Conservation (phyloP, 2,329 filamentous ascomycete species). For the Podosphaera aphanis region DNA sequence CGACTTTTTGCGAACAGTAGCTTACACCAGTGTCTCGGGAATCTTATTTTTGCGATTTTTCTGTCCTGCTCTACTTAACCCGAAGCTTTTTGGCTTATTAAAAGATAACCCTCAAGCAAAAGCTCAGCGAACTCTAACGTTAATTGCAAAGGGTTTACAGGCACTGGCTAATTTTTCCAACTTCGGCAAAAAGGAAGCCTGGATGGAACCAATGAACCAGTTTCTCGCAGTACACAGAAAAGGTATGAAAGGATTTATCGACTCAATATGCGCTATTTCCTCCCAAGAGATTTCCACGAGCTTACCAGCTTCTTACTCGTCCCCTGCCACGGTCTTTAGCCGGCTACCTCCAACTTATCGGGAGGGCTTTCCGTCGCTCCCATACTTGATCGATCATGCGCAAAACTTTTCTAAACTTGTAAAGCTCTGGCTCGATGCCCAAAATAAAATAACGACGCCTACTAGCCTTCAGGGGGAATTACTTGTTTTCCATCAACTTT, state of each 20-base stretch:
- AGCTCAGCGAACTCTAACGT: slow-evolving; percentile 68
- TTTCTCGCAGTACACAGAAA: slow-evolving; percentile 56
- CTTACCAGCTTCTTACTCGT: slow-evolving; percentile 69
- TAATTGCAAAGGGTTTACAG: slow-evolving; percentile 82
- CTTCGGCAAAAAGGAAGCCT: slow-evolving; percentile 87
- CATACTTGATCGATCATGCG: slow-evolving; percentile 76
- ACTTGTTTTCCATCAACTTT: slow-evolving; percentile 13
- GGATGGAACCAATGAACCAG: slow-evolving; percentile 96
- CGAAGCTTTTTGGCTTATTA: slow-evolving; percentile 73
- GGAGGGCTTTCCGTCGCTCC: slow-evolving; percentile 81
- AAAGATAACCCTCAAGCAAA: slow-evolving; percentile 59
- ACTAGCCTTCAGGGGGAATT: slow-evolving; percentile 13
- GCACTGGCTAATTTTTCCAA: slow-evolving; percentile 75
- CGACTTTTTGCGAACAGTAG: slow-evolving; percentile 69
- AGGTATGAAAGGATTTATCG: slow-evolving; percentile 69
- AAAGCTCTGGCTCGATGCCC: slow-evolving; percentile 49
- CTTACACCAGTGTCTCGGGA: slow-evolving; percentile 83
- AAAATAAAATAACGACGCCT: slow-evolving; percentile 4
- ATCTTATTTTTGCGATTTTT: slow-evolving; percentile 91
- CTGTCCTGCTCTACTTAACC: slow-evolving; percentile 85
- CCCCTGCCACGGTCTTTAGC: slow-evolving; percentile 70
- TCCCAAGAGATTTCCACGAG: slow-evolving; percentile 39
- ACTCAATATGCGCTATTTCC: slow-evolving; percentile 64
- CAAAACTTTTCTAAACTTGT: slow-evolving; percentile 67
- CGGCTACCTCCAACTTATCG: slow-evolving; percentile 58